Conservation (phyloP, 108 stramenopile genomes). For the Cylindrotheca fusiformis region DNA sequence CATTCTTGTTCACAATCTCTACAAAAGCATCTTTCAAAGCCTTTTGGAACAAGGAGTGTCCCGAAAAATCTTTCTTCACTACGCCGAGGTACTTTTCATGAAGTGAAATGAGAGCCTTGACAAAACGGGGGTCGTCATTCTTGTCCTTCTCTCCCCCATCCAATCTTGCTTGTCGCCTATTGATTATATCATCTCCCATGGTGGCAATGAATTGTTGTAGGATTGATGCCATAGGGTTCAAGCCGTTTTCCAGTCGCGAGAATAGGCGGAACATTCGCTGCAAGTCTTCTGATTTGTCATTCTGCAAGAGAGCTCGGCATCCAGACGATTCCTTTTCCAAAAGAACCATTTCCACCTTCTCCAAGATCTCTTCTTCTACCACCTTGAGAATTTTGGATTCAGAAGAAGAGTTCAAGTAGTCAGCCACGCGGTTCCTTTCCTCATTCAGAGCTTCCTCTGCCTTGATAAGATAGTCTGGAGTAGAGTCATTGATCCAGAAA, state of each 20-base stretch:
- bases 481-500: constrained; percentile 96
- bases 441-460: constrained; percentile 91
- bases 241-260: constrained; percentile 87
- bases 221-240: constrained; percentile 92
- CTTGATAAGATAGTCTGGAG: constrained; percentile 97
- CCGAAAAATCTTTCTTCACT: constrained; percentile 89
- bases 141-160: constrained; percentile 89
- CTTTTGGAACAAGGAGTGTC: constrained; percentile 96
- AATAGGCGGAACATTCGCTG: constrained; percentile 97
- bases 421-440: constrained; percentile 86
- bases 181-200: constrained; percentile 87
- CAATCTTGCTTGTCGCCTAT: constrained; percentile 84
- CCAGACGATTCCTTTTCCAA: constrained; percentile 98
- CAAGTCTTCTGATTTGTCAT: constrained; percentile 96
- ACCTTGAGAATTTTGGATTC: constrained; percentile 91
- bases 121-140: constrained; percentile 96
- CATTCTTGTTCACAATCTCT: constrained; percentile 95
- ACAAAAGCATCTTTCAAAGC: constrained; percentile 99
- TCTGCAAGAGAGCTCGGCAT: constrained; percentile 90
- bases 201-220: constrained; percentile 79
- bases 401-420: constrained; percentile 91
- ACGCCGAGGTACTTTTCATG: constrained; percentile 95
- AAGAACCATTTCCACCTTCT: constrained; percentile 88
- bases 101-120: constrained; percentile 93
- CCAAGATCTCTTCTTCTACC: constrained; percentile 93